Evolutionary conservation across 495 filamentous ascomycete species (phyloP).

Genomic region (Friedmanniomyces simplex): DNA sequence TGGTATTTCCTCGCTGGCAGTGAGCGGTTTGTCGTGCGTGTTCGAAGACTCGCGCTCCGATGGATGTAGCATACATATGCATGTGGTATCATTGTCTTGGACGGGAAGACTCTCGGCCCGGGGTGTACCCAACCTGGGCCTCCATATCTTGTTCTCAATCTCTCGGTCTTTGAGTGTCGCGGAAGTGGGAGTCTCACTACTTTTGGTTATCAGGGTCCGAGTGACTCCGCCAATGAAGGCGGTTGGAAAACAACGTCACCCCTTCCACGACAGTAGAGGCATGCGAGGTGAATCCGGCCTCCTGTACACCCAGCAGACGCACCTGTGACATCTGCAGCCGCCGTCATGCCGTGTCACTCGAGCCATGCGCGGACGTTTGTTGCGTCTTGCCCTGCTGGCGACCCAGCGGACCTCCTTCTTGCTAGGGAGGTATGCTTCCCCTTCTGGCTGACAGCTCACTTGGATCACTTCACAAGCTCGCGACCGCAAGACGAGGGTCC

Average conservation of each 20-base stretch:
- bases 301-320: background rate
- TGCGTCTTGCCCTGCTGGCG: background rate
- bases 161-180: too few relatives aligned
- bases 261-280: constrained; percentile 3
- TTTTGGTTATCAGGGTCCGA: too few relatives aligned
- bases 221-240: background rate
- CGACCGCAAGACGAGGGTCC: background rate
- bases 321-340: background rate
- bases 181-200: background rate
- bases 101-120: too few relatives aligned
- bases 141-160: background rate
- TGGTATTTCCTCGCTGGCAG: too few relatives aligned
- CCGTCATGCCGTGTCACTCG: background rate
- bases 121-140: too few relatives aligned
- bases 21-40: too few relatives aligned
- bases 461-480: background rate
- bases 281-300: background rate
- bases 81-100: too few relatives aligned
- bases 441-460: background rate
- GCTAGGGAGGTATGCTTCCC: background rate
- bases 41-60: too few relatives aligned
- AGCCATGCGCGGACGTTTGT: background rate
- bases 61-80: too few relatives aligned
- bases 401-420: background rate
- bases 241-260: background rate